Evolutionary conservation across 2,329 filamentous ascomycete genomes (phyloP).

Genomic region (Aspergillus persii): DNA sequence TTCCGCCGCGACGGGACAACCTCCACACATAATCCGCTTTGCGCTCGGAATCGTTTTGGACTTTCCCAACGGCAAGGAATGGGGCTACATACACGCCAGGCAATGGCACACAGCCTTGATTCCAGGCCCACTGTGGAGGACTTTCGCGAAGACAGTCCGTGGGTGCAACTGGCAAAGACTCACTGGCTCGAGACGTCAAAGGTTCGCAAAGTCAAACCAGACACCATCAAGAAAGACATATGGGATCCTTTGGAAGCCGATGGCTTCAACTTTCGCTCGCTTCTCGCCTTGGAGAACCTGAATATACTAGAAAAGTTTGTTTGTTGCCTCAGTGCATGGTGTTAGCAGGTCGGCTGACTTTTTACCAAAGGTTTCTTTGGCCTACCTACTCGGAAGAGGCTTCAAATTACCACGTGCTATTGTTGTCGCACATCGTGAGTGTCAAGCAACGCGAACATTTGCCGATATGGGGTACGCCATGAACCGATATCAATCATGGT

Average conservation of each 20-base stretch:
- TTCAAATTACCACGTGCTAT: slow-evolving; percentile 86
- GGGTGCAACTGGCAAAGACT: slow-evolving; percentile 71
- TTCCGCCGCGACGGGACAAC: slow-evolving; percentile 26
- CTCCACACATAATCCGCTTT: slow-evolving; percentile 28
- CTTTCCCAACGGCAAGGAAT: slow-evolving; percentile 27
- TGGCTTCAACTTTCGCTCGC: slow-evolving; percentile 70
- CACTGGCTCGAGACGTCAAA: slow-evolving; percentile 77
- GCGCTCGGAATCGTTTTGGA: slow-evolving; percentile 60
- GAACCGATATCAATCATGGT: not conserved
- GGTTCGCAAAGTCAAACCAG: slow-evolving; percentile 71
- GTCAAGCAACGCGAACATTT: slow-evolving; percentile 85
- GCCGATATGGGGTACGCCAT: slow-evolving; percentile 72
- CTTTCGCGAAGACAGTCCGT: slow-evolving; percentile 45
- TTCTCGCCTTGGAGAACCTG: slow-evolving; percentile 82
- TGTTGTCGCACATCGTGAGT: slow-evolving; percentile 82
- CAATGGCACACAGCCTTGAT: slow-evolving; percentile 59
- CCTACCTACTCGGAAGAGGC: slow-evolving; percentile 84
- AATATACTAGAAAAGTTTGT: slow-evolving; percentile 79
- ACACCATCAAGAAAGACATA: slow-evolving; percentile 80
- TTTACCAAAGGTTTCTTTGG: slow-evolving; percentile 75
- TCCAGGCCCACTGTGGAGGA: slow-evolving; percentile 43
- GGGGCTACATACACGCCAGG: slow-evolving; percentile 42
- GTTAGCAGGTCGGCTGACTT: slow-evolving; percentile 18
- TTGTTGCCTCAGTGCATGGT: not conserved
- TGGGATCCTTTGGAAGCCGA: slow-evolving; percentile 87